A percentile compares a stretch with the other conserved stretches of the same genome.
Conservation (phyloP, 2,329 filamentous ascomycete species). For the Cladosporium oxysporum region DNA sequence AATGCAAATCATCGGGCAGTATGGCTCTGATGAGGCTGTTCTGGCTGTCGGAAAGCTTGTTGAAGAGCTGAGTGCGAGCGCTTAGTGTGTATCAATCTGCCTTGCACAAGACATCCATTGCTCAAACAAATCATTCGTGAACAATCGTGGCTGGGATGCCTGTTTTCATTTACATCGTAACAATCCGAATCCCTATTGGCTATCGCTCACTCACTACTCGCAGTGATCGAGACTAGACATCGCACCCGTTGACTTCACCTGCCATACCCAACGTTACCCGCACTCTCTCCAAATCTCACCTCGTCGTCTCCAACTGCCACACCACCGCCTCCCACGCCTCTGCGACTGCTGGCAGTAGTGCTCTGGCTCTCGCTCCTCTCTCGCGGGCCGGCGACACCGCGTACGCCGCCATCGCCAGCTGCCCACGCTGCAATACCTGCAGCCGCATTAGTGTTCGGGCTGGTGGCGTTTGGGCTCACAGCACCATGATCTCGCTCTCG, state of each 20-base stretch:
- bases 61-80: neutral
- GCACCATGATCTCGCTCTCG: neutral
- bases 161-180: neutral
- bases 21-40: slow-evolving; percentile 70
- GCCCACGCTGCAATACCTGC: slow-evolving; percentile 34
- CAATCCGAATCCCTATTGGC: neutral
- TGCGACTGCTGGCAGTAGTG: slow-evolving; percentile 38
- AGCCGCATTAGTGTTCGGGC: slow-evolving; percentile 2
- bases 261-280: slow-evolving; percentile 33
- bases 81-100: neutral
- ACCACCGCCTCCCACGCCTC: slow-evolving; percentile 23
- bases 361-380: slow-evolving; percentile 41
- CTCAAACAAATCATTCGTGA: neutral
- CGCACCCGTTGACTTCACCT: slow-evolving; percentile 10
- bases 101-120: neutral
- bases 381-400: slow-evolving; percentile 37
- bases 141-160: neutral
- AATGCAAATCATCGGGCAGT: slow-evolving; percentile 79
- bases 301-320: slow-evolving; percentile 34
- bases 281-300: slow-evolving; percentile 40
- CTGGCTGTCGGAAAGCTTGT: slow-evolving; percentile 57
- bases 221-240: neutral
- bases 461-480: slow-evolving; percentile 3
- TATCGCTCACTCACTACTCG: neutral
- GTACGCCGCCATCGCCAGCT: slow-evolving; percentile 31